phyloP scores from a whole-genome alignment of 208 protist species.

The Leishmania braziliensis region DNA sequence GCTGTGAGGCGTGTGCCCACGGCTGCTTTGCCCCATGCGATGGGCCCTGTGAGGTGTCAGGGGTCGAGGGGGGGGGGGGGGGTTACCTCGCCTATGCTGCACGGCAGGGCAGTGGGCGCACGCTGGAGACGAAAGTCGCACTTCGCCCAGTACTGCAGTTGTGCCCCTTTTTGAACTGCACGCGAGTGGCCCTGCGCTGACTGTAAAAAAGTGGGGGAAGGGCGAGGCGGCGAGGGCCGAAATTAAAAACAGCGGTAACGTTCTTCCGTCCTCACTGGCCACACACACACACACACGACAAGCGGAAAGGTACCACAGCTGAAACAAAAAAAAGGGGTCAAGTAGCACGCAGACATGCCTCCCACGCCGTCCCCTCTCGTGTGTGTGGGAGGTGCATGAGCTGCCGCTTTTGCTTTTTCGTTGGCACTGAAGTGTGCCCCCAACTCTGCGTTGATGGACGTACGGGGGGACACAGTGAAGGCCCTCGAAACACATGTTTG shows the following conservation, averaged over 20 bases:
- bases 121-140: background rate
- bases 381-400: background rate
- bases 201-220: background rate
- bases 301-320: background rate
- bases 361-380: background rate
- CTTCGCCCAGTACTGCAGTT: background rate
- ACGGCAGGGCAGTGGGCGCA: background rate
- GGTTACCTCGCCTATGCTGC: background rate
- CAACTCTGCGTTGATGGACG: background rate
- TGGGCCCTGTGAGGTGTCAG: background rate
- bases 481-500: background rate
- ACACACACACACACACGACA: background rate
- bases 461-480: background rate
- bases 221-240: background rate
- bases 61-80: background rate
- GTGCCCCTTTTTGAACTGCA: background rate
- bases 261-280: background rate
- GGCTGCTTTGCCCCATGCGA: background rate
- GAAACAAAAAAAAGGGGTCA: background rate
- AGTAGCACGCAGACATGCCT: background rate
- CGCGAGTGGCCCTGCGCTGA: background rate
- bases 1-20: background rate
- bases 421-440: background rate
- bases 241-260: background rate
- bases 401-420: background rate